phyloP scores from a whole-genome alignment of 345 rosid species.

The Litchi chinensis region DNA sequence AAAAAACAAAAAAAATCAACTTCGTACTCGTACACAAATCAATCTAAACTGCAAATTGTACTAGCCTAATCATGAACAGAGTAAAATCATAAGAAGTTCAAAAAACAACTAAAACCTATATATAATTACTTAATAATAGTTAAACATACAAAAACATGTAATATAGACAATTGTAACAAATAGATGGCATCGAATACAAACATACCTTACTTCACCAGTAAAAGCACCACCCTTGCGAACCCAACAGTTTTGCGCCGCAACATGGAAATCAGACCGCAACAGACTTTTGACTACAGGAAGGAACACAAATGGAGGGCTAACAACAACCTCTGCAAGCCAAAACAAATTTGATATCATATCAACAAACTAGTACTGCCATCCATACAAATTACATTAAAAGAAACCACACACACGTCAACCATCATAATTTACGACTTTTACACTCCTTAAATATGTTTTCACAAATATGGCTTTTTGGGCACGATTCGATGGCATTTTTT shows the following conservation, averaged over 20 bases:
- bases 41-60: not conserved
- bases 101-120: not conserved
- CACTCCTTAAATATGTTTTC: not conserved
- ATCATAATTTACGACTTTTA: not conserved
- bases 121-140: not conserved
- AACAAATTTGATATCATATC: not conserved
- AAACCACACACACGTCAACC: not conserved
- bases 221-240: conserved; percentile 73
- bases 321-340: conserved; percentile 61
- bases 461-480: not conserved
- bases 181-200: not conserved
- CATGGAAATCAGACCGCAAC: conserved; percentile 57
- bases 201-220: conserved; percentile 72
- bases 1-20: not conserved
- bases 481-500: too few species aligned
- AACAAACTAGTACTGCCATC: not conserved
- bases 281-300: conserved; percentile 50
- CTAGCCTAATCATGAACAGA: not conserved
- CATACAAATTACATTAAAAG: not conserved
- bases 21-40: not conserved
- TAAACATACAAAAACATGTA: not conserved
- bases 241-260: conserved; percentile 78
- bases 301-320: conserved; percentile 74
- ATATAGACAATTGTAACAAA: not conserved
- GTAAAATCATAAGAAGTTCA: not conserved